Base-by-base conservation (phyloP, 2,329 filamentous ascomycete genomes). In the Paecilomyces niveus region DNA sequence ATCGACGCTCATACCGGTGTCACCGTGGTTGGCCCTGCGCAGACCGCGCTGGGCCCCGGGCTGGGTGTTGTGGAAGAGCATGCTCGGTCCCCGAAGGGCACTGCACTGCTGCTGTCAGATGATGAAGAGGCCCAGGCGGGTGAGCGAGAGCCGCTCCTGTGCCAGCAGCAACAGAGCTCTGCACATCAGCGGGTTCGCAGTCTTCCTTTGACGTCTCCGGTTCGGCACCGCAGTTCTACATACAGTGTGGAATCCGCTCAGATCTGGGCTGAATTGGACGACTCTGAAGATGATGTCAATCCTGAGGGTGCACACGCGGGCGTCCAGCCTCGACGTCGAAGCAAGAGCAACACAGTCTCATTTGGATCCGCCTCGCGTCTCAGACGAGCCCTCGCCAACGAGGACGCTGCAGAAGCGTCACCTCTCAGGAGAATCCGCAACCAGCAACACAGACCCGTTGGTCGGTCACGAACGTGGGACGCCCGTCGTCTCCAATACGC, bases 251-350 rank as follows among this genome's bases (percentile, higher is more conserved):
- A 94, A 69, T 84, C 85, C 1, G 86, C 85, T 35, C 89, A 94
- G 65, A 94, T 96, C 32, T 96, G 91, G 92, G 89, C 86, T 58
- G 91, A 95, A 70, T 80, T 96, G 13, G 88, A 94, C 68, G 92
- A 96, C 66, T 85, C 88, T 49, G 82, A 85, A 22, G 67, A 70
- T 58, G 72, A 71, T 22, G 61, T 58, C 31, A 59, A 52, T 11
- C 55, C 74, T 76, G 21, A 71, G 75, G 53, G 59, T 18, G 18
- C 31, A 21, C 52, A 59, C 26, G 26, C 29, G 29, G 31, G 29
- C 15, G 2, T 52, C 15, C 8, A n/a, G 52, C 13, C 56, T 33
- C 22, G 39, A 54, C 29, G 26, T 32, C 53, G 53, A 9, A 54
- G 53, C 53, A 54, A 56, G 39, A 56, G 50, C 50, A 29, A 29